phyloP scores from a whole-genome alignment of 2,329 filamentous ascomycete genomes.

The Beauveria varroae region DNA sequence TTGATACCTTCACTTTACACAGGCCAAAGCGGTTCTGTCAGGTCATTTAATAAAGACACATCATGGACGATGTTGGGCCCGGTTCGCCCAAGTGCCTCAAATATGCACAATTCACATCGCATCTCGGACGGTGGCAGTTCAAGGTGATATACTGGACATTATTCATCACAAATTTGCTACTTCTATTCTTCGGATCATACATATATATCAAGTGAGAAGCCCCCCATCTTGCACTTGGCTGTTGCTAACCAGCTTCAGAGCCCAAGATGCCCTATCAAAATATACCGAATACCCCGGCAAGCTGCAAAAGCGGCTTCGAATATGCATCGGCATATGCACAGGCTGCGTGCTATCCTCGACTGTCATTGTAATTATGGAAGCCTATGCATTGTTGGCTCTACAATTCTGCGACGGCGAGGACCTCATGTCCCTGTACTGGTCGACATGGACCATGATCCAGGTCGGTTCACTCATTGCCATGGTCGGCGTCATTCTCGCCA shows the following conservation, averaged over 20 bases:
- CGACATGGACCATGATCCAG: constrained; percentile 54
- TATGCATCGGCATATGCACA: constrained; percentile 36
- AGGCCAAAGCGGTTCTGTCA: neutral
- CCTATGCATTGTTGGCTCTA: constrained; percentile 43
- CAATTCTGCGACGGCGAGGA: constrained; percentile 56
- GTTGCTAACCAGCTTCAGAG: constrained; percentile 16
- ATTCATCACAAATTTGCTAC: constrained; percentile 35
- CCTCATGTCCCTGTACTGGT: constrained; percentile 53
- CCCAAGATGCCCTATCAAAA: constrained; percentile 30
- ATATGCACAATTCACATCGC: constrained; percentile 37
- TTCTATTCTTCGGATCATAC: constrained; percentile 38
- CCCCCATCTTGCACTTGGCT: no score
- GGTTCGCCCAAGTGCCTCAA: constrained; percentile 21
- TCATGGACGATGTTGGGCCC: neutral
- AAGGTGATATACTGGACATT: constrained; percentile 40
- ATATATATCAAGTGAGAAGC: constrained; percentile 29
- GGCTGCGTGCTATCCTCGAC: constrained; percentile 38
- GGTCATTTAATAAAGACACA: neutral
- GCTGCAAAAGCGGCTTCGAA: constrained; percentile 29
- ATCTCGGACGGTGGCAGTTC: constrained; percentile 34
- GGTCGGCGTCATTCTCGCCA: constrained; percentile 46
- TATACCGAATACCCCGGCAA: constrained; percentile 23
- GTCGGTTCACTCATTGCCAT: constrained; percentile 52
- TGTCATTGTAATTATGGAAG: constrained; percentile 44
- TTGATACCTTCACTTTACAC: neutral